Percentiles rank a stretch among this genome's conserved stretches.
These are phyloP conservation scores for Effrenium voratum DNA, from an alignment of 73 alveolate species.

Conservation along the genomic window DNA sequence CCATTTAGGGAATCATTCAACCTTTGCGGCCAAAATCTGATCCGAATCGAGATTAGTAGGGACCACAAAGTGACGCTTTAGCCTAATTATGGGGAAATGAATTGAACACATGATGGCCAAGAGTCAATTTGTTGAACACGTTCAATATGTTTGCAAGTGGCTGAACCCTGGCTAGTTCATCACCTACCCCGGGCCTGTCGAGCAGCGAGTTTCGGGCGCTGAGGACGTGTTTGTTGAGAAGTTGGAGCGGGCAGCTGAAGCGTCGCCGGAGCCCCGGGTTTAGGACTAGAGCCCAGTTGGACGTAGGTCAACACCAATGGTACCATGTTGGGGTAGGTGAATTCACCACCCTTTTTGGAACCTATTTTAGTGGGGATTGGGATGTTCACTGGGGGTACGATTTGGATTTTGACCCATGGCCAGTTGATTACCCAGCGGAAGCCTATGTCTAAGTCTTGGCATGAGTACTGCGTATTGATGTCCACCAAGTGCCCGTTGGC, in stretches of 20 bases:
- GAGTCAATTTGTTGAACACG: background rate
- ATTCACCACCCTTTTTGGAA: no score
- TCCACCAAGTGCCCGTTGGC: no score
- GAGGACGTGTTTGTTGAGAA: conserved; percentile 80
- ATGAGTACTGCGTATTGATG: no score
- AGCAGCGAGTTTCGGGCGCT: background rate
- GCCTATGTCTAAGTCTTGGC: no score
- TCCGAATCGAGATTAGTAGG: no score
- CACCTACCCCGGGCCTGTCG: background rate
- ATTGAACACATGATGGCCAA: background rate
- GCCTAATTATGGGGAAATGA: background rate
- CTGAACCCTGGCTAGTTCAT: background rate
- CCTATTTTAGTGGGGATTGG: no score
- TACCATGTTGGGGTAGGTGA: background rate
- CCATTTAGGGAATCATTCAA: no score
- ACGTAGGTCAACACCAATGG: background rate
- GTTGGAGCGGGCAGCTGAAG: conserved; percentile 86
- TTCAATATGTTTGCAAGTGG: background rate
- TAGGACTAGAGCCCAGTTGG: background rate
- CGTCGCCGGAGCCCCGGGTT: conserved; percentile 11
- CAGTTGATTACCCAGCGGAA: no score
- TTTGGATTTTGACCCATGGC: no score
- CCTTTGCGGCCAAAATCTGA: no score
- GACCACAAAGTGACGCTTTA: no score
- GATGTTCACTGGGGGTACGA: no score